Percentiles rank a stretch among this genome's conserved stretches.
These are phyloP conservation scores for Noccaea bulbosa DNA, from an alignment of 345 rosid species.

Conservation along the genomic window DNA sequence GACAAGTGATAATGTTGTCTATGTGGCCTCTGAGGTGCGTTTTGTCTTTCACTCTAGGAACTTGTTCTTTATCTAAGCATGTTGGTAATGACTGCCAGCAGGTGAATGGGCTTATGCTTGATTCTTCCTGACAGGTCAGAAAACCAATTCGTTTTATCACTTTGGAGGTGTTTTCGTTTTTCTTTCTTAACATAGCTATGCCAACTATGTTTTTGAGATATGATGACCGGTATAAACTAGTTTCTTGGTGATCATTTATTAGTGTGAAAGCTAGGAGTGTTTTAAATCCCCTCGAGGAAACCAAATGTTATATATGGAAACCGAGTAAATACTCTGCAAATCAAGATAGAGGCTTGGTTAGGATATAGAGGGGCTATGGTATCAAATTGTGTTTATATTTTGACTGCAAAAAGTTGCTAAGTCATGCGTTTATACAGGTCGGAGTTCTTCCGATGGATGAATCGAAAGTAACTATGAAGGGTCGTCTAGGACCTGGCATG, in stretches of 20 bases:
- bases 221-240: slow-evolving; percentile 10
- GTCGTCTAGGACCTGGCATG: slow-evolving; percentile 99
- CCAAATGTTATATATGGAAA: neutral
- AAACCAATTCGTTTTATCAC: slow-evolving; percentile 29
- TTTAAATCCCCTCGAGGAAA: slow-evolving; percentile 3
- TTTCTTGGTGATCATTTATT: slow-evolving; percentile 23
- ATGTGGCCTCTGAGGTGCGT: slow-evolving; percentile 97
- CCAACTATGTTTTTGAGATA: slow-evolving; percentile 19
- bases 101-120: slow-evolving; percentile 37
- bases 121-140: slow-evolving; percentile 41
- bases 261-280: slow-evolving; percentile 19
- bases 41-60: slow-evolving; percentile 36
- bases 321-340: slow-evolving; percentile 22
- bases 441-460: slow-evolving; percentile 98
- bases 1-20: slow-evolving; percentile 90
- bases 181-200: slow-evolving; percentile 13
- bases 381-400: slow-evolving; percentile 7
- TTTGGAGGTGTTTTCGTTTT: slow-evolving; percentile 21
- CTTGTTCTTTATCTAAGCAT: slow-evolving; percentile 32
- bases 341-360: slow-evolving; percentile 14
- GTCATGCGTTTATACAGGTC: slow-evolving; percentile 58
- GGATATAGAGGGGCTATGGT: neutral
- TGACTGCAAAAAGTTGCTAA: slow-evolving; percentile 30
- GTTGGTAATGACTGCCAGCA: slow-evolving; percentile 35
- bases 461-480: slow-evolving; percentile 88